Base-by-base conservation (phyloP, 495 filamentous ascomycete species). In the Evernia prunastri region DNA sequence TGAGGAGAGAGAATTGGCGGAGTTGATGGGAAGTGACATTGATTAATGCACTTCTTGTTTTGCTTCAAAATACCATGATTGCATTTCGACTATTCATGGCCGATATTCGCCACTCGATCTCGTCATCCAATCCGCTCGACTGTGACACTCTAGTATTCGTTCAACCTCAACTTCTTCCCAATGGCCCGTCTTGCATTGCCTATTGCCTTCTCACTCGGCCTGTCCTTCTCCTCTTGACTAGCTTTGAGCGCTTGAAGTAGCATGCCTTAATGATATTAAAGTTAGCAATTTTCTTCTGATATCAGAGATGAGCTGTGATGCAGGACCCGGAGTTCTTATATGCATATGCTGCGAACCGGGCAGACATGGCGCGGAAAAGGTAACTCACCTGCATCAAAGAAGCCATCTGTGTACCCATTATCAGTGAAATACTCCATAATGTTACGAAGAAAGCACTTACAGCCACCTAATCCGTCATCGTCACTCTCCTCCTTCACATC, bases 381-480 rank as follows among this genome's bases (percentile, higher is more conserved):
- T n/a, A n/a, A n/a, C n/a, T n/a, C n/a, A n/a, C n/a, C 92, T 3
- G 92, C 90, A 76, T 96, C 92, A 76, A 96, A 96, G 81, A 96
- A 96, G 43, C 92, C 92, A 80, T 96, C 92, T 96, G 69, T 40
- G 36, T 47, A 3, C 57, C 61, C 31, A 58, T 78, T 67, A 77
- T 72, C 27, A 59, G 40, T 10, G 67, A 58, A 65, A 45, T 42
- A 15, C 23, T 57, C 39, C 29, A 68, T 37, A 66, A 65, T 47
- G 25, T 23, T 65, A 35, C 57, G 60, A 42, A 59, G 66, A 66
- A 51, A 62, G 66, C 59, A 85, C 91, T 87, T 83, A 96, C 91
- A 96, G 69, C 92, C 92, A 57, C 92, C 92, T 73, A 96, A 80
- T 56, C 90, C 91, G 73, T 96, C 92, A 74, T 93, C 89, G 70